Evolutionary conservation across 1,284 basidiomycete genomes (phyloP).

Genomic region (Heterobasidion occidentale): DNA sequence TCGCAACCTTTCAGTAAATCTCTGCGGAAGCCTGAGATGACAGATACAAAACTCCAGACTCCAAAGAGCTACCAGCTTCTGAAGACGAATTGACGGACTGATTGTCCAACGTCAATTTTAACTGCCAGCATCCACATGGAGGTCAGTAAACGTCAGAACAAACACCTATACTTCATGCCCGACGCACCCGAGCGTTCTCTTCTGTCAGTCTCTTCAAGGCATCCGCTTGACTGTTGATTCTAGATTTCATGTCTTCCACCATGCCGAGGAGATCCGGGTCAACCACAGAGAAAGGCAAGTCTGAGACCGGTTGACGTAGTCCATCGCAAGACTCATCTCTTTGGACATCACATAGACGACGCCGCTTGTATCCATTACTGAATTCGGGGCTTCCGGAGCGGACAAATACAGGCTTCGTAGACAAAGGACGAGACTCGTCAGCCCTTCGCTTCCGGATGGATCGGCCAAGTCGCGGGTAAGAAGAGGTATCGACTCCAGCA

Average conservation of each 20-base stretch:
- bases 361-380: background rate
- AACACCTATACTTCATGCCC: background rate
- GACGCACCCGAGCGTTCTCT: background rate
- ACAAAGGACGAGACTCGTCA: background rate
- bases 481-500: background rate
- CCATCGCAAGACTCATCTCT: background rate
- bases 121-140: background rate
- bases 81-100: background rate
- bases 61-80: background rate
- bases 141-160: background rate
- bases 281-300: background rate
- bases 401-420: background rate
- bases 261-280: conserved; percentile 10
- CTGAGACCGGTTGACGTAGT: background rate
- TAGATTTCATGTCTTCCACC: background rate
- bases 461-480: background rate
- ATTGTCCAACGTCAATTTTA: background rate
- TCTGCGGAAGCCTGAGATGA: background rate
- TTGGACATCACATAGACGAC: background rate
- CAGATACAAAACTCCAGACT: background rate
- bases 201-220: background rate
- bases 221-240: background rate
- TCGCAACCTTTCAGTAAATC: no score
- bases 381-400: background rate
- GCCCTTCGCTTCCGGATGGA: background rate